Conservation (phyloP, 345 rosid genomes). For the Melaleuca quinquenervia region DNA sequence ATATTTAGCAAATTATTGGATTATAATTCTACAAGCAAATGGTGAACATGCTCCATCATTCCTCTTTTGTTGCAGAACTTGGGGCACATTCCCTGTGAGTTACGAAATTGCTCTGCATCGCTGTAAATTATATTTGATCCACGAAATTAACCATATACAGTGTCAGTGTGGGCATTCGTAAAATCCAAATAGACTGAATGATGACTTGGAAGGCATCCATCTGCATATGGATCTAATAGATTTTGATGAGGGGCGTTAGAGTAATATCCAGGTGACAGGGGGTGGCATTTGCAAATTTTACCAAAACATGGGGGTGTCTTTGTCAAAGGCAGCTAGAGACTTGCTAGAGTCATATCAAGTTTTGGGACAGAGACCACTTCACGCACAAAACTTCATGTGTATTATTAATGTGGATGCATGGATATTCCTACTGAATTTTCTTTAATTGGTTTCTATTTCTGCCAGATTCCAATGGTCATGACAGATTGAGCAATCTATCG, state of each 20-base stretch:
- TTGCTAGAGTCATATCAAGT: neutral
- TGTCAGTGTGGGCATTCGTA: neutral
- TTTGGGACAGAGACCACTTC: neutral
- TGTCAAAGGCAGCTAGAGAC: neutral
- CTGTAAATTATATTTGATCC: neutral
- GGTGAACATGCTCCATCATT: neutral
- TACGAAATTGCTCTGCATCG: neutral
- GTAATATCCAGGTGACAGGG: neutral
- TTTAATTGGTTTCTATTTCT: slow-evolving; percentile 1
- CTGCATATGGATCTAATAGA: neutral
- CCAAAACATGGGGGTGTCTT: neutral
- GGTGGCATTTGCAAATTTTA: neutral
- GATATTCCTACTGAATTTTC: neutral
- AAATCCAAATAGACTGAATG: neutral
- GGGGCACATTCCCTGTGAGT: neutral
- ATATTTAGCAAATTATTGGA: neutral
- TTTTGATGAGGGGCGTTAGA: neutral
- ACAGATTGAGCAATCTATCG: slow-evolving; percentile 36
- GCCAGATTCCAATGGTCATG: slow-evolving; percentile 23
- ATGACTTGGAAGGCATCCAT: neutral
- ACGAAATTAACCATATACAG: neutral
- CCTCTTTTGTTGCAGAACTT: neutral
- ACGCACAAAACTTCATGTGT: neutral
- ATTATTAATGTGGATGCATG: neutral
- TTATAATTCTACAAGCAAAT: neutral